phyloP scores from a whole-genome alignment of 306 rosid genomes.

The Gynostemma pentaphyllum region DNA sequence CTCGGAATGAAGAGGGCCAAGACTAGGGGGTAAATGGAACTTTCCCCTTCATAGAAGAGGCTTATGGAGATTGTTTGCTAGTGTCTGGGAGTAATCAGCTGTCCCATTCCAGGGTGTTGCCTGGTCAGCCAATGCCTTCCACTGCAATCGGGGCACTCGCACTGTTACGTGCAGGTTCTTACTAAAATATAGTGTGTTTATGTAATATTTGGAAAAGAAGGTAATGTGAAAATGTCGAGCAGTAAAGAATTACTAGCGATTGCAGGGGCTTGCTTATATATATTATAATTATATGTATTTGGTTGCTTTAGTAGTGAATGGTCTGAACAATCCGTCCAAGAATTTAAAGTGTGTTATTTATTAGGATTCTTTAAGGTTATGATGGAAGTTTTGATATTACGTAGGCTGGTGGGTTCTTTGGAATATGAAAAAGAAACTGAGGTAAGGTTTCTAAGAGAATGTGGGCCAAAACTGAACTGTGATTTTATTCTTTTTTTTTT shows the following conservation, averaged over 20 bases:
- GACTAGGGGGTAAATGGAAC: conserved; percentile 59
- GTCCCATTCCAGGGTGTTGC: conserved; percentile 14
- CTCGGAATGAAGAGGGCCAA: conserved; percentile 99
- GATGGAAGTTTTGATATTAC: neutral
- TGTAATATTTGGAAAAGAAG: conserved; percentile 13
- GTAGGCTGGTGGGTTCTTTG: conserved; percentile 2
- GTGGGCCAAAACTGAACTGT: neutral
- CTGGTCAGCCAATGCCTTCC: conserved; percentile 9
- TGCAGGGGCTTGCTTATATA: conserved; percentile 6
- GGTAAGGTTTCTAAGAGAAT: neutral
- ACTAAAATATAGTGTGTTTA: conserved; percentile 14
- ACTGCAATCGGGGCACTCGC: conserved; percentile 17
- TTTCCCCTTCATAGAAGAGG: neutral
- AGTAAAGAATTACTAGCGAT: conserved; percentile 5
- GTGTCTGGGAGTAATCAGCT: conserved; percentile 14
- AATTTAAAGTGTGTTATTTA: conserved; percentile 8
- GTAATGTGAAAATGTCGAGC: conserved; percentile 10
- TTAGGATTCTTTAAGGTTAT: conserved; percentile 5
- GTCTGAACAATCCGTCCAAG: conserved; percentile 4
- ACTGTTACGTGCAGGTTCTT: conserved; percentile 14
- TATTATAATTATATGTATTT: neutral
- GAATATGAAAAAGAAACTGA: neutral
- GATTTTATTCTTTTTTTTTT: conserved; percentile 4
- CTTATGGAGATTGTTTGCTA: conserved; percentile 8
- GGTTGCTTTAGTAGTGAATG: conserved; percentile 8